Percentiles rank a stretch among this genome's conserved stretches.
Conservation (phyloP, 1,139 yeast genomes). For the Lipomyces yarrowii region DNA sequence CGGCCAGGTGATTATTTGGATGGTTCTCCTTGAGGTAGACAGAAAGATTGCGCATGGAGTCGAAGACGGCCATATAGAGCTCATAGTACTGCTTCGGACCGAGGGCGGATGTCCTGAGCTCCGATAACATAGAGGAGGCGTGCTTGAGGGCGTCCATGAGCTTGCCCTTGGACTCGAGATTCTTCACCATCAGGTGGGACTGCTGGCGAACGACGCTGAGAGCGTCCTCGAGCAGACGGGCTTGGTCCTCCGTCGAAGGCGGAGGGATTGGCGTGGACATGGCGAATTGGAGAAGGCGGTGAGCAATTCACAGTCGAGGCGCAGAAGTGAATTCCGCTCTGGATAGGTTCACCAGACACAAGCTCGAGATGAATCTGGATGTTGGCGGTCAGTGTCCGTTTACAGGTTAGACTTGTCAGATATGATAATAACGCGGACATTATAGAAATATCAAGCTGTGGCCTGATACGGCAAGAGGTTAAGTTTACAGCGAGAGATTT, state of each 20-base stretch:
- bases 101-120: conserved; percentile 71
- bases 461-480: neutral
- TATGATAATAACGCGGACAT: neutral
- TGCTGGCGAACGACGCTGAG: conserved; percentile 67
- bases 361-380: neutral
- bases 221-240: conserved; percentile 52
- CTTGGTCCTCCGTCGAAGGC: conserved; percentile 34
- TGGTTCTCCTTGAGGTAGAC: conserved; percentile 67
- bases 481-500: neutral
- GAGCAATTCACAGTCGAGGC: neutral
- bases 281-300: neutral
- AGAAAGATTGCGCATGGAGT: conserved; percentile 73
- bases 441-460: neutral
- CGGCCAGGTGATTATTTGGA: conserved; percentile 77
- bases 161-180: conserved; percentile 66
- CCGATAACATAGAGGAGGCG: conserved; percentile 80
- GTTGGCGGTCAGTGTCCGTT: neutral
- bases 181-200: conserved; percentile 72
- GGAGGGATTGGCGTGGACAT: conserved; percentile 31
- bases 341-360: neutral
- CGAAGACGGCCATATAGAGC: conserved; percentile 81
- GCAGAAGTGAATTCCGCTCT: neutral
- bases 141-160: conserved; percentile 88
- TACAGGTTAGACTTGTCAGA: neutral
- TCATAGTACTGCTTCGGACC: conserved; percentile 95